Evolutionary conservation across 768 basidiomycete species (phyloP).

Genomic region (Calocera viscosa): DNA sequence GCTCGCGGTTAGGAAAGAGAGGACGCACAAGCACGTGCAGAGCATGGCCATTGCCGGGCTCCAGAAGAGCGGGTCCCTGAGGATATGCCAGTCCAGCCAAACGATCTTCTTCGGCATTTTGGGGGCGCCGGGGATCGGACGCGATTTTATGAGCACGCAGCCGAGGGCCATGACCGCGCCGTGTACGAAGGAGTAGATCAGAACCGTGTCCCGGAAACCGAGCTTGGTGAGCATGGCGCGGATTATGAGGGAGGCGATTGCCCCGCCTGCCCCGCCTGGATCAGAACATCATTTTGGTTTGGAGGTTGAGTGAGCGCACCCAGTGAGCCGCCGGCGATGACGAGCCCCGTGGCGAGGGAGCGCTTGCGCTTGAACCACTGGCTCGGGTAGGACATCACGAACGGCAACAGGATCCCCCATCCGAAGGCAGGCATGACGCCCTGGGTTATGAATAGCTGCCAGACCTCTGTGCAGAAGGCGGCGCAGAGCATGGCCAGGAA

Average conservation of each 20-base stretch:
- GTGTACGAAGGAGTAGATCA: constrained; percentile 25
- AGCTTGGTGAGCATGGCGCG: constrained; percentile 26
- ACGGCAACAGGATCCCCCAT: constrained; percentile 12
- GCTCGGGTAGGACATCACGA: constrained; percentile 12
- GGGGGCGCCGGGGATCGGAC: constrained; percentile 14
- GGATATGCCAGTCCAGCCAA: constrained; percentile 14
- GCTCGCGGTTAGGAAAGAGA: neutral
- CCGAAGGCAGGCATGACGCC: constrained; percentile 11
- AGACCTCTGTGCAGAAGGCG: constrained; percentile 16
- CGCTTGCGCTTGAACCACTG: constrained; percentile 17
- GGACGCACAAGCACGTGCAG: constrained; percentile 18
- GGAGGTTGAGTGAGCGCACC: constrained; percentile 10
- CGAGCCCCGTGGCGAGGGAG: constrained; percentile 15
- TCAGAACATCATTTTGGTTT: neutral
- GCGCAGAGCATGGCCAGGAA: constrained; percentile 11
- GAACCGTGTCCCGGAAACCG: constrained; percentile 27
- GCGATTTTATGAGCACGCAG: constrained; percentile 27
- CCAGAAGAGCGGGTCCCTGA: constrained; percentile 23
- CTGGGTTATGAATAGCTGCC: constrained; percentile 17
- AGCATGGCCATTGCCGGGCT: constrained; percentile 26
- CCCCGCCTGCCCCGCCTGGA: constrained; percentile 13
- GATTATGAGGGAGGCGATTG: constrained; percentile 16
- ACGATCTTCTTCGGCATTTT: constrained; percentile 7
- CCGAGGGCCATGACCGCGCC: constrained; percentile 22
- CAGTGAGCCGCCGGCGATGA: constrained; percentile 15